Conservation (phyloP, 257 asterid species). For the Scutellaria galericulata region DNA sequence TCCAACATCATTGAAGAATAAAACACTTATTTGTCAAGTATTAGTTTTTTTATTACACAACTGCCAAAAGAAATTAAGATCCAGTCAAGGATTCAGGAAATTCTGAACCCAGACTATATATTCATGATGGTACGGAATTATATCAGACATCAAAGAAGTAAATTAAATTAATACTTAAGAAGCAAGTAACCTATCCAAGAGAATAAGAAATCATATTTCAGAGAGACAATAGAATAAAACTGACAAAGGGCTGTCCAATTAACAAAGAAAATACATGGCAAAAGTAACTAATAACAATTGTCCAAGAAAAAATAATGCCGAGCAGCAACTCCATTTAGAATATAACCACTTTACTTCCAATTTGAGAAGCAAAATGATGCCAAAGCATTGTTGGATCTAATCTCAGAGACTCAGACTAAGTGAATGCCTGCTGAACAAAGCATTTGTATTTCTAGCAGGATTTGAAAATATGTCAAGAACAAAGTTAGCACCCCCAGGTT, state of each 20-base stretch:
- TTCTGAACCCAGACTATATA: slow-evolving; percentile 10
- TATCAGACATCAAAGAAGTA: slow-evolving; percentile 27
- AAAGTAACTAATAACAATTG: slow-evolving; percentile 4
- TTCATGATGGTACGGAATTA: neutral
- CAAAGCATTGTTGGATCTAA: slow-evolving; percentile 23
- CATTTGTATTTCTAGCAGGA: slow-evolving; percentile 29
- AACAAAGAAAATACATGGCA: neutral
- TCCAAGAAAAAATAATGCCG: slow-evolving; percentile 1
- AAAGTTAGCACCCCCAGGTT: slow-evolving; percentile 25
- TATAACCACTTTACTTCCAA: slow-evolving; percentile 17
- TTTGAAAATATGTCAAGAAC: slow-evolving; percentile 28
- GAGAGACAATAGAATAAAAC: neutral
- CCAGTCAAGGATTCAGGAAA: slow-evolving; percentile 7
- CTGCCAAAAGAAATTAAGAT: neutral
- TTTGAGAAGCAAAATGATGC: slow-evolving; percentile 18
- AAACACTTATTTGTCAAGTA: too few species aligned
- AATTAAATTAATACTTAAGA: slow-evolving; percentile 10
- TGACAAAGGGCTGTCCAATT: slow-evolving; percentile 8
- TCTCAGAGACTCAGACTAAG: slow-evolving; percentile 2
- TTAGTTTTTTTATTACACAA: neutral
- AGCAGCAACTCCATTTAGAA: slow-evolving; percentile 1
- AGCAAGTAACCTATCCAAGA: neutral
- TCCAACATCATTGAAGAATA: neutral
- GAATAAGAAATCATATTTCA: slow-evolving; percentile 1
- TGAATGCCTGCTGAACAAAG: slow-evolving; percentile 27